Conservation (phyloP, 1,284 basidiomycete species). For the Vanrija pseudolonga region DNA sequence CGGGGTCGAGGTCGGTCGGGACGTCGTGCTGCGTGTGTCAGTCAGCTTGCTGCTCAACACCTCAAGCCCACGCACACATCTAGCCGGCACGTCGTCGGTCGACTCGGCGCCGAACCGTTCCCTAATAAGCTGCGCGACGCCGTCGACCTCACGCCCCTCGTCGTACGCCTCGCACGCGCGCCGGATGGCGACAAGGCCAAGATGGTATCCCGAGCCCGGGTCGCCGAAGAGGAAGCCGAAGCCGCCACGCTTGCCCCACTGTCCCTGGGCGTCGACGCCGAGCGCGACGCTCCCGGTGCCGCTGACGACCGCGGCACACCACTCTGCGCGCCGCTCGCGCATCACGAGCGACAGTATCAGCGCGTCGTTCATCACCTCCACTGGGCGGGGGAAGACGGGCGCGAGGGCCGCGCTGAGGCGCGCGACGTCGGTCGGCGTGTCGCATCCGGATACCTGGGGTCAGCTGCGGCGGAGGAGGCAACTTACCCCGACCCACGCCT, state of each 20-base stretch:
- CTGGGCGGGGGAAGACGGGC: neutral
- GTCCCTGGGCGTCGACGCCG: neutral
- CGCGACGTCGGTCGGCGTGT: slow-evolving; percentile 5
- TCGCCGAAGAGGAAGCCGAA: slow-evolving; percentile 19
- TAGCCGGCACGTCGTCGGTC: slow-evolving; percentile 6
- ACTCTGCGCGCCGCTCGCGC: slow-evolving; percentile 24
- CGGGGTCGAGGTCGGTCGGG: slow-evolving; percentile 6
- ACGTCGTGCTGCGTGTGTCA: slow-evolving; percentile 13
- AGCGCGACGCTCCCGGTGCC: slow-evolving; percentile 18
- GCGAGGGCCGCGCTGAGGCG: slow-evolving; percentile 2
- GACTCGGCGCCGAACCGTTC: slow-evolving; percentile 5
- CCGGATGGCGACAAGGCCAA: slow-evolving; percentile 11
- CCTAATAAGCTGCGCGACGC: slow-evolving; percentile 3
- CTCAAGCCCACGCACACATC: slow-evolving; percentile 26
- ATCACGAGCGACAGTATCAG: slow-evolving; percentile 16
- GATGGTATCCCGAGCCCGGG: slow-evolving; percentile 17
- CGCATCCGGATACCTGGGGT: slow-evolving; percentile 2
- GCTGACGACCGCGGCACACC: slow-evolving; percentile 13
- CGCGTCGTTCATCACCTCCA: slow-evolving; percentile 16
- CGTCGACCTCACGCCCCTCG: slow-evolving; percentile 5
- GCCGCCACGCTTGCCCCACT: slow-evolving; percentile 15
- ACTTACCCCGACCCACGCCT: slow-evolving; percentile 52
- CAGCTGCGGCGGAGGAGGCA: slow-evolving; percentile 42
- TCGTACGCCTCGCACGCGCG: slow-evolving; percentile 8
- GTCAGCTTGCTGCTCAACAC: neutral